These are phyloP conservation scores for Entomortierella beljakovae DNA, from an alignment of 192 early-diverging fungal genomes.

Conservation along the genomic window DNA sequence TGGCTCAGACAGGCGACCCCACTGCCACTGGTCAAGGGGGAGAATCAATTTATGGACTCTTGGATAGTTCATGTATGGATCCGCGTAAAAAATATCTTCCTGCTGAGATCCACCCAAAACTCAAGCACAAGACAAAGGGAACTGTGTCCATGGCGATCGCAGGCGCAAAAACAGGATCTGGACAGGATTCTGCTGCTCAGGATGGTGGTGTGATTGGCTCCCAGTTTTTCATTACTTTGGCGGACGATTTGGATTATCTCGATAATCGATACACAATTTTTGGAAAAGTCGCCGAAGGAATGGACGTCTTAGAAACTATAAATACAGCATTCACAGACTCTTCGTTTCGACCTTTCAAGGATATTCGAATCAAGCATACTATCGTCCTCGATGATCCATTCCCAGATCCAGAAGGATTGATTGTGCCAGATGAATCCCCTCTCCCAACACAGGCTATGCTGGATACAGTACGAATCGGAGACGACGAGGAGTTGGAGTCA, in stretches of 20 bases:
- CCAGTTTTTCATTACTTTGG: conserved; percentile 90
- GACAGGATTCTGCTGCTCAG: conserved; percentile 7
- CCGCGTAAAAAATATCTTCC: conserved; percentile 71
- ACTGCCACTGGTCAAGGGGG: conserved; percentile 78
- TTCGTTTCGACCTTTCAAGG: conserved; percentile 79
- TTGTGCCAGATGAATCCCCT: conserved; percentile 78
- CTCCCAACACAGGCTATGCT: conserved; percentile 79
- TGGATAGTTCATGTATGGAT: conserved; percentile 32
- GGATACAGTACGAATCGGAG: conserved; percentile 78
- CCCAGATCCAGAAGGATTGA: conserved; percentile 78
- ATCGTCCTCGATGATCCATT: conserved; percentile 95
- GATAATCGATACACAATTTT: conserved; percentile 89
- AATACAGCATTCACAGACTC: conserved; percentile 79
- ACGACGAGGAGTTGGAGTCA: conserved; percentile 77
- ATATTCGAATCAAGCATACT: conserved; percentile 93
- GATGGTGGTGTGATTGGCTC: conserved; percentile 73
- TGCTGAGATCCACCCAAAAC: conserved; percentile 82
- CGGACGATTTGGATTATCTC: conserved; percentile 78
- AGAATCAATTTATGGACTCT: conserved; percentile 75
- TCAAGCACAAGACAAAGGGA: conserved; percentile 81
- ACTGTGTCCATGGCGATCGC: conserved; percentile 83
- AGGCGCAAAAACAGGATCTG: conserved; percentile 47
- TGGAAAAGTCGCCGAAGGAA: conserved; percentile 90
- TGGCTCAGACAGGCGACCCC: conserved; percentile 82
- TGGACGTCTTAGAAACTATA: conserved; percentile 86